Evolutionary conservation across 1,284 basidiomycete species (phyloP), one percentile per base, ranked within the genome.

Genomic region (Paramarasmius palmivorus): DNA sequence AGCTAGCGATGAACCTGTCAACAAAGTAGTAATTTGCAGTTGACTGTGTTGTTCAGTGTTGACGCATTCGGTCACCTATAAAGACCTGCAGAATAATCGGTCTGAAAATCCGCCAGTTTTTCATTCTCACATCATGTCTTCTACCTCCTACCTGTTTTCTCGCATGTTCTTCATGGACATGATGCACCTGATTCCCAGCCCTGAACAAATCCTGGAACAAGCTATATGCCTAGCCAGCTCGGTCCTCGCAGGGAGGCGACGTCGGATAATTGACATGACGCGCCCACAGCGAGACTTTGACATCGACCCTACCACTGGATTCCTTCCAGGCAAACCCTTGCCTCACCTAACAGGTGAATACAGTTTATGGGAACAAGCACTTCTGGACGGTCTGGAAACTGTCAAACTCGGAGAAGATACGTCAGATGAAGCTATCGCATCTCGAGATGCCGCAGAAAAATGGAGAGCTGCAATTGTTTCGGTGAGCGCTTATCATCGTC

Each of bases 281-380:
- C 72, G 68, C 39, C 62, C 70, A 14, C 74, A 73, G 19, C 59
- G 63, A 3, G 74, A 81, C 78, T 92, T 82, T 55, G 93, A 95
- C 61, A 80, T 96, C 55, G 83, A 92, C 65, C 77, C 85, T 15
- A 76, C 73, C 22, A 91, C 92, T 1, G 96, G 96, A 1, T 98
- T 98, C 75, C 81, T 98, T 59, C 96, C 96, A 0, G 73, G 81
- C 1, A 73, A 78, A 39, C 85, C 86, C 1, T 74, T 95, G 6
- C 76, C 78, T 14, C 77, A 74, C 23, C 76, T 98, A 8, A 73
- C 75, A 2, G 65, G 64, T 14, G 67, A 72, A 19, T 93, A 83
- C 63, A 73, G 73, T 7, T 65, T 86, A 2, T 98, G 93, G 94
- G 95, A 95, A 72, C 62, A 73, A 49, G 84, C 80, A 40, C 76